Evolutionary conservation across 2,329 filamentous ascomycete species (phyloP).

Genomic region (Penicillium sp.): DNA sequence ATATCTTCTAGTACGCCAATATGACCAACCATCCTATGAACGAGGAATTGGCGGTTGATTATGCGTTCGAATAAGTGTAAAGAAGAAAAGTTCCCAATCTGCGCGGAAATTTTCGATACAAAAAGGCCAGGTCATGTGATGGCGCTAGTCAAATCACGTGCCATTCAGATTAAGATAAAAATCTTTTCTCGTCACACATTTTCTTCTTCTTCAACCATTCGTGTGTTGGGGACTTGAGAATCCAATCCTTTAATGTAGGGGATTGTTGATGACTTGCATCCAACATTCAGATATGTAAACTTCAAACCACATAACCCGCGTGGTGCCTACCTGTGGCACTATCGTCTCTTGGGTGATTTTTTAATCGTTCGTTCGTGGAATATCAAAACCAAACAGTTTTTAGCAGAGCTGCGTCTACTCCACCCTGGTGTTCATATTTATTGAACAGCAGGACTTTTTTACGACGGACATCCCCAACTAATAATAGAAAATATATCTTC

Average conservation of each 20-base stretch:
- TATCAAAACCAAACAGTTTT: conserved; percentile 49
- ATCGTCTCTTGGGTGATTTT: conserved; percentile 42
- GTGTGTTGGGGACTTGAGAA: background rate
- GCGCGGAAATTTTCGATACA: conserved; percentile 16
- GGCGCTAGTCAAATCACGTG: conserved; percentile 12
- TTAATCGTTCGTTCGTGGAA: conserved; percentile 45
- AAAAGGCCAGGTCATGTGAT: conserved; percentile 12
- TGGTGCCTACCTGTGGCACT: conserved; percentile 24
- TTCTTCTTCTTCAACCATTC: background rate
- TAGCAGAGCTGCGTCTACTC: conserved; percentile 52
- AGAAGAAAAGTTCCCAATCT: conserved; percentile 23
- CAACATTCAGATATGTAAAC: background rate
- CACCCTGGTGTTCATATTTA: conserved; percentile 45
- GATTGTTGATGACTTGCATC: conserved; percentile 3
- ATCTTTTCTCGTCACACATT: conserved; percentile 2
- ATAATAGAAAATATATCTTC: background rate
- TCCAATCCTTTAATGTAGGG: conserved; percentile 9
- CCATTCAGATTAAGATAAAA: background rate
- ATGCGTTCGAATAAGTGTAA: conserved; percentile 49
- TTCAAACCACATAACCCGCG: conserved; percentile 26
- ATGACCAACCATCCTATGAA: conserved; percentile 49
- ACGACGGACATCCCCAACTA: conserved; percentile 42
- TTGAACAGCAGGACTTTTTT: conserved; percentile 47
- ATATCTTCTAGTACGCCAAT: conserved; percentile 48
- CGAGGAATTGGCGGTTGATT: conserved; percentile 49